Conservation (phyloP, 176 grass and related monocot species). For the Hordeum vulgare region MorexV3_pseudomolecules_assembly NC_058523.1:454862351-454862850, state of each 20-base stretch:
- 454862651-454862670: slow-evolving; percentile 85
- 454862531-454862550: slow-evolving; percentile 3
- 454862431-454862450: slow-evolving; percentile 17
- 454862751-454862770: neutral
- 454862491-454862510: slow-evolving; percentile 8
- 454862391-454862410: slow-evolving; percentile 53
- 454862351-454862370: slow-evolving; percentile 83
- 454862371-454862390: slow-evolving; percentile 71
- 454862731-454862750: slow-evolving; percentile 35
- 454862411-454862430: slow-evolving; percentile 84
- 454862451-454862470: neutral
- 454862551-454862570: neutral
- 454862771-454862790: slow-evolving; percentile 35
- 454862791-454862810: slow-evolving; percentile 42
- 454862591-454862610: slow-evolving; percentile 45
- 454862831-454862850: slow-evolving; percentile 68
- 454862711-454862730: slow-evolving; percentile 17
- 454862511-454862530: neutral
- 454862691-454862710: slow-evolving; percentile 41
- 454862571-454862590: slow-evolving; percentile 26
- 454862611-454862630: slow-evolving; percentile 46
- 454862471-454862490: neutral
- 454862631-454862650: slow-evolving; percentile 53
- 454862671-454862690: slow-evolving; percentile 36
- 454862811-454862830: slow-evolving; percentile 43